Evolutionary conservation across 1,284 basidiomycete species (phyloP).

Genomic region (Lentinula novae-zelandiae): DNA sequence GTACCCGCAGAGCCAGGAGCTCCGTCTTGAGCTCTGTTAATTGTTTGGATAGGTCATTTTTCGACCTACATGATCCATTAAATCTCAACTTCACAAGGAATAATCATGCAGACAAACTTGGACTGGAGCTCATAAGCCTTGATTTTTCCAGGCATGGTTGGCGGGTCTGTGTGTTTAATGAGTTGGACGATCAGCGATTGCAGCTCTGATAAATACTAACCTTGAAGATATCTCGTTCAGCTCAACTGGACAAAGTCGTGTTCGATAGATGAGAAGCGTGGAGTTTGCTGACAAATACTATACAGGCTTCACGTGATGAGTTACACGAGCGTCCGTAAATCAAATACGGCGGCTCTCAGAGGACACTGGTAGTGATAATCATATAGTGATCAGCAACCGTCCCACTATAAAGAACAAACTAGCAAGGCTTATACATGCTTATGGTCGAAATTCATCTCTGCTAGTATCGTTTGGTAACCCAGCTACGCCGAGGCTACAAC

Average conservation of each 20-base stretch:
- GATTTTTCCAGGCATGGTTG: conserved; percentile 83
- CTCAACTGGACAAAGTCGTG: background rate
- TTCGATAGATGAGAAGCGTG: background rate
- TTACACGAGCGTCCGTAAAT: no score
- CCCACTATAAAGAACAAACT: no score
- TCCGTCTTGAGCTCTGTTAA: conserved; percentile 94
- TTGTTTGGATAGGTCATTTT: conserved; percentile 96
- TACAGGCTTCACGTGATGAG: background rate
- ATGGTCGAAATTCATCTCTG: no score
- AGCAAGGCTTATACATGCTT: no score
- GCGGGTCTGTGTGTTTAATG: conserved; percentile 18
- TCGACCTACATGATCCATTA: conserved; percentile 62
- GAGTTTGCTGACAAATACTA: background rate
- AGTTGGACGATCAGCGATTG: background rate
- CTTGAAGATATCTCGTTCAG: conserved; percentile 21
- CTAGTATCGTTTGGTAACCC: no score
- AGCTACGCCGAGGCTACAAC: no score
- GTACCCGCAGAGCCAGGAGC: conserved; percentile 90
- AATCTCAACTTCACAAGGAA: background rate
- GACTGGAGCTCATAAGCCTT: conserved; percentile 98
- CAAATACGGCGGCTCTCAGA: no score
- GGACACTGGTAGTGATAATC: no score
- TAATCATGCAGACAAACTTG: conserved; percentile 61
- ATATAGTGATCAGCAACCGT: no score
- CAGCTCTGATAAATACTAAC: conserved; percentile 16